Evolutionary conservation across 1,139 yeast species (phyloP).

Genomic region (Pichia sorboxylosa): DNA sequence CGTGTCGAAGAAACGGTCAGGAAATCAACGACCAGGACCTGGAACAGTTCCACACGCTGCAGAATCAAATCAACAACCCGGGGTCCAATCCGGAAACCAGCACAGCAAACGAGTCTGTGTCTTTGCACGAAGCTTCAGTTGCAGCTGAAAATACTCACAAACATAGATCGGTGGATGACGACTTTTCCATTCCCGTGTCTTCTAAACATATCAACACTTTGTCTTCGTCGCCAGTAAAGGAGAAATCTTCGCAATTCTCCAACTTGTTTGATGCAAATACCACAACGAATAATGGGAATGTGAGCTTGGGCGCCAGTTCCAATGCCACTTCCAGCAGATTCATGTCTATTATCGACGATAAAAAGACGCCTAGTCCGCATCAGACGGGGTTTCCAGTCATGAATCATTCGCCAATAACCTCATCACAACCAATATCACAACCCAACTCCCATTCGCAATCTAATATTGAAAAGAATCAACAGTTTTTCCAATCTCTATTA

Average conservation of each 20-base stretch:
- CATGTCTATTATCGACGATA: conserved; percentile 13
- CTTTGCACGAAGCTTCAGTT: not conserved
- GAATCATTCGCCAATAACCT: not conserved
- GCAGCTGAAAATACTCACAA: not conserved
- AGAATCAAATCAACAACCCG: conserved; percentile 4
- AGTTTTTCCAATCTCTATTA: conserved; percentile 40
- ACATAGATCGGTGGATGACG: conserved; percentile 6
- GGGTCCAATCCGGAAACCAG: too few relatives aligned
- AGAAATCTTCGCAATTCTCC: conserved; percentile 16
- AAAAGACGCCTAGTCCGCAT: not conserved
- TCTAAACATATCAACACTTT: not conserved
- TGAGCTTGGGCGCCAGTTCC: not conserved
- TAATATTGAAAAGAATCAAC: conserved; percentile 27
- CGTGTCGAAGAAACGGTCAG: conserved; percentile 41
- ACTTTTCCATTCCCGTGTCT: conserved; percentile 5
- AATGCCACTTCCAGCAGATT: too few relatives aligned
- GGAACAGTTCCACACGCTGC: conserved; percentile 13
- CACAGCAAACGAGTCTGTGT: not conserved
- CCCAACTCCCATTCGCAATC: too few relatives aligned
- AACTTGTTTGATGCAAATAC: conserved; percentile 15
- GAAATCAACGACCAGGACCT: conserved; percentile 23
- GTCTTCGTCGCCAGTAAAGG: not conserved
- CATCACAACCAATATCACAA: conserved; percentile 3
- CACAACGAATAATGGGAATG: too few relatives aligned
- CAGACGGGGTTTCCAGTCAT: not conserved